Evolutionary conservation across 2,329 filamentous ascomycete species (phyloP).

Genomic region (Xylariaceae sp.): DNA sequence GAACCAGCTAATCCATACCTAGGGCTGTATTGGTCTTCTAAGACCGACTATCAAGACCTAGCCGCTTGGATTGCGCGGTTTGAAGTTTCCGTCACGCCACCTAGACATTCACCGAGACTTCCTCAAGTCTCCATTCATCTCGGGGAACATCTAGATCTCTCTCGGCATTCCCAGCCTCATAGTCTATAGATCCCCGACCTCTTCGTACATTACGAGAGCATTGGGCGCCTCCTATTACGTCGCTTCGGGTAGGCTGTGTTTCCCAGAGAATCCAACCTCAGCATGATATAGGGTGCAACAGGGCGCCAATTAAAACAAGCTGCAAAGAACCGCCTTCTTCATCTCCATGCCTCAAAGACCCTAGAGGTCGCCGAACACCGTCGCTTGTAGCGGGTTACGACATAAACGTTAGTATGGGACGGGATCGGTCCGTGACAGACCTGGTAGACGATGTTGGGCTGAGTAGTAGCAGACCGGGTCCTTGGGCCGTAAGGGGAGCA

Average conservation of each 20-base stretch:
- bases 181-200: neutral
- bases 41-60: no score
- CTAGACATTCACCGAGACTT: neutral
- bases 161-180: neutral
- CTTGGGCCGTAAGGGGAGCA: constrained; percentile 8
- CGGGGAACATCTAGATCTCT: no score
- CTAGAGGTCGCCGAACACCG: constrained; percentile 4
- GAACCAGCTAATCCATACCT: neutral
- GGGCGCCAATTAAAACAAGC: constrained; percentile 5
- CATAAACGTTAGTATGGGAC: constrained; percentile 15
- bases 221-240: neutral
- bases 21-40: neutral
- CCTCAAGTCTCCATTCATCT: neutral
- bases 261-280: constrained; percentile 2
- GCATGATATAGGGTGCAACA: constrained; percentile 4
- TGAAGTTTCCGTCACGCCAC: no score
- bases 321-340: constrained; percentile 16
- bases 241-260: neutral
- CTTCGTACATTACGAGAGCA: neutral
- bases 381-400: constrained; percentile 12
- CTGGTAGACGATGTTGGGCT: constrained; percentile 1
- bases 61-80: no score
- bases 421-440: constrained; percentile 17
- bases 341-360: neutral
- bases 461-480: neutral